Evolutionary conservation across 495 filamentous ascomycete genomes (phyloP).

Genomic region (Tuber indicum): DNA sequence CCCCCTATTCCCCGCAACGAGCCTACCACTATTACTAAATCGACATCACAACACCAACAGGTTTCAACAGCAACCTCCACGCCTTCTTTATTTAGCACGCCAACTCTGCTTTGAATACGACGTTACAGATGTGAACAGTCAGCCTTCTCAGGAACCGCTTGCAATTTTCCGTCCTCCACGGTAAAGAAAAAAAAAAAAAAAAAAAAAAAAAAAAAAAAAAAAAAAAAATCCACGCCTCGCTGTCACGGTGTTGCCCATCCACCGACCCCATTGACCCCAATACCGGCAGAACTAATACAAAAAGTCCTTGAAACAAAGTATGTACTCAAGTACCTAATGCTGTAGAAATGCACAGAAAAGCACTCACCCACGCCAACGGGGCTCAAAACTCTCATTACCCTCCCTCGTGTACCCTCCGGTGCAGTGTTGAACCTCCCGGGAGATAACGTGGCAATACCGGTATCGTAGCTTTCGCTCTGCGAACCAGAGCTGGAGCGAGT

Average conservation of each 20-base stretch:
- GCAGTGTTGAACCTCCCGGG: background rate
- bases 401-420: background rate
- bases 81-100: background rate
- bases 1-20: background rate
- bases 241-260: background rate
- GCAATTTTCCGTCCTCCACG: background rate
- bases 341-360: background rate
- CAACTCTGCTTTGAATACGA: background rate
- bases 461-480: background rate
- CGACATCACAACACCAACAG: background rate
- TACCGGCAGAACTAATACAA: background rate
- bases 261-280: background rate
- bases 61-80: background rate
- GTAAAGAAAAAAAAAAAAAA: background rate
- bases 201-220: background rate
- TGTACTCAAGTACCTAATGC: background rate
- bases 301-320: background rate
- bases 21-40: background rate
- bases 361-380: background rate
- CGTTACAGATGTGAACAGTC: background rate
- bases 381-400: background rate
- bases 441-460: background rate
- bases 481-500: too few relatives aligned
- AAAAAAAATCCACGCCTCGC: background rate
- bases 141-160: background rate